These are phyloP conservation scores for Xylaria longipes DNA, from an alignment of 495 filamentous ascomycete species.

Conservation along the genomic window DNA sequence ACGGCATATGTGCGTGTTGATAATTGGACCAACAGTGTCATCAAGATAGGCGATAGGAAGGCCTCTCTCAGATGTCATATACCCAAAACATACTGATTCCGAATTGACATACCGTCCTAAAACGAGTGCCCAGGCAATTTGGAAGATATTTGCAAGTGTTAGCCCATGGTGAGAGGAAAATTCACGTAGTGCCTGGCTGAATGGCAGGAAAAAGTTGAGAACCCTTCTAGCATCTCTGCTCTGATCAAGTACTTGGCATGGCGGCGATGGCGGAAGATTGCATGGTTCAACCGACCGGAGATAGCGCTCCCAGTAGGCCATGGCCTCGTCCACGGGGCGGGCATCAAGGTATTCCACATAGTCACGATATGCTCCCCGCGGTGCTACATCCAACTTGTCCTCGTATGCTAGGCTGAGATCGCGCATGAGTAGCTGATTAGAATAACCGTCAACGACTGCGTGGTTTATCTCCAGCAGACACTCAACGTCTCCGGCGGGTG, in stretches of 20 bases:
- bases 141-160: constrained; percentile 44
- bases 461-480: constrained; percentile 37
- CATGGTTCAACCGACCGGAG: constrained; percentile 57
- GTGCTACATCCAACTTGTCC: constrained; percentile 23
- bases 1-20: constrained; percentile 65
- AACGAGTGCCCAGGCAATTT: constrained; percentile 50
- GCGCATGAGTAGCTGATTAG: constrained; percentile 43
- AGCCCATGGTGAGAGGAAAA: constrained; percentile 31
- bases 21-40: constrained; percentile 57
- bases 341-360: constrained; percentile 57
- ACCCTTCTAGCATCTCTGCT: not conserved
- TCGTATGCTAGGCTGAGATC: constrained; percentile 53
- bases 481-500: constrained; percentile 25
- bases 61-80: constrained; percentile 59
- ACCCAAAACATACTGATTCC: constrained; percentile 58
- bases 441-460: constrained; percentile 40
- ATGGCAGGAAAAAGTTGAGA: constrained; percentile 19
- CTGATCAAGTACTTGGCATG: not conserved
- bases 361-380: constrained; percentile 53
- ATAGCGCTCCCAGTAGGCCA: constrained; percentile 61
- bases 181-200: constrained; percentile 27
- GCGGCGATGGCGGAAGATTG: constrained; percentile 50
- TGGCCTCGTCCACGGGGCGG: constrained; percentile 46
- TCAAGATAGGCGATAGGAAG: constrained; percentile 52
- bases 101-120: constrained; percentile 40